Base-by-base conservation (phyloP, 805 yeast species). In the Yueomyces sp. region DNA sequence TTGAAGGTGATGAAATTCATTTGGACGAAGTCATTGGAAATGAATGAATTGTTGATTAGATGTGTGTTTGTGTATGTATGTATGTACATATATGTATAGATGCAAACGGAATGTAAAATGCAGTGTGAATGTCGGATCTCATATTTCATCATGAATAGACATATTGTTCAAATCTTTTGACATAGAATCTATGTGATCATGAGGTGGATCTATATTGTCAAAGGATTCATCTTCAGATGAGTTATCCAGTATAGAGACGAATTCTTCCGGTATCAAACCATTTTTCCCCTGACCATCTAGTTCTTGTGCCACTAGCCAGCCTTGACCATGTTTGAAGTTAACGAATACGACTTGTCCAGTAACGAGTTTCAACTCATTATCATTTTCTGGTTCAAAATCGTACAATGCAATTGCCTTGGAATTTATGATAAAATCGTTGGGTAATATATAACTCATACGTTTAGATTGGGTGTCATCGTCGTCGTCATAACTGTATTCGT, bases 241-340 rank as follows among this genome's bases (percentile, higher is more conserved):
- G 19, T 19, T 19, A 19, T 19, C 19, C 19, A 19, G 19, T 19
- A 19, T 19, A 42, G 84, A 81, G 31, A 92, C 96, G 55, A 88
- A 92, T 54, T 85, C 96, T 55, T 88, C 95, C 1, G 98, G 98
- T 4, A 92, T 94, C 42, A 92, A 73, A 2, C 98, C 98, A 9
- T 94, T 84, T 49, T 52, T 52, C 1, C 60, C 53, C 26, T 58
- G 51, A 26, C 48, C 51, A 27, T 52, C 88, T 5, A 34, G 5
- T 47, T 56, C 56, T 52, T 76, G 79, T 0, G 96, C 97, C 42
- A 92, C 96, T 3, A 92, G 72, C 99, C 98, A 92, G 5, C 99
- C 99, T 60, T 90, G 96, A 28, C 97, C 97, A 60, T 90, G 95
- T 45, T 94, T 76, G 60, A 88, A 90, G 46, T 81, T 77, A 31